These are phyloP conservation scores for Suhomyces prunicola DNA, from an alignment of 805 yeast genomes.

Conservation along the genomic window DNA sequence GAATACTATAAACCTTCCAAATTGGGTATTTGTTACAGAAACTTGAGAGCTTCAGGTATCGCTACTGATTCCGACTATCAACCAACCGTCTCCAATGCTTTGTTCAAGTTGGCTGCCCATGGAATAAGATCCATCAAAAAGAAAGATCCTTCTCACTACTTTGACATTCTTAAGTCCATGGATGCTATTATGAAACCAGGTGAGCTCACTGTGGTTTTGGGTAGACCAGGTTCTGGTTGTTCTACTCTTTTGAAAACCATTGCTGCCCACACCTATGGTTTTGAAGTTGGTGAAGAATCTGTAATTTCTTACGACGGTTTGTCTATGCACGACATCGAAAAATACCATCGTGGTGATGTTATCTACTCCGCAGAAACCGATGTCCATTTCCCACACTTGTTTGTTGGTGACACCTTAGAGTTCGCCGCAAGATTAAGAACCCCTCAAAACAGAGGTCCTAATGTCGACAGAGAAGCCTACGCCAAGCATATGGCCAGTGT, in stretches of 20 bases:
- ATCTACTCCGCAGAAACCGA: conserved; percentile 53
- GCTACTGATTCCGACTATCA: conserved; percentile 70
- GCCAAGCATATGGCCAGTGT: conserved; percentile 18
- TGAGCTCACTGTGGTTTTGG: conserved; percentile 39
- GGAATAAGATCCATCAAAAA: conserved; percentile 14
- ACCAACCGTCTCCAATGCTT: conserved; percentile 49
- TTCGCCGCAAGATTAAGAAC: conserved; percentile 54
- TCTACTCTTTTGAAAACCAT: conserved; percentile 39
- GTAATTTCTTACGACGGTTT: conserved; percentile 34
- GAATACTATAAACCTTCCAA: conserved; percentile 62
- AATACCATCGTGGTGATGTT: conserved; percentile 36
- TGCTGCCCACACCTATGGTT: conserved; percentile 37
- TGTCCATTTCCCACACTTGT: conserved; percentile 53
- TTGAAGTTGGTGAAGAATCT: conserved; percentile 31
- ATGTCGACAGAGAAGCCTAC: conserved; percentile 26
- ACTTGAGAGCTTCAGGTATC: conserved; percentile 60
- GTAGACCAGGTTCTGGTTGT: conserved; percentile 44
- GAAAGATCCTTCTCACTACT: conserved; percentile 22
- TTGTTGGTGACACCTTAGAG: conserved; percentile 54
- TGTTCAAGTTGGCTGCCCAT: conserved; percentile 18
- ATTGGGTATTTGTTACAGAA: conserved; percentile 56
- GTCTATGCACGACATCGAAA: conserved; percentile 24
- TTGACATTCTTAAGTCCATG: conserved; percentile 34
- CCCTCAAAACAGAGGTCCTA: conserved; percentile 33
- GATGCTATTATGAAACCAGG: conserved; percentile 37